Evolutionary conservation across 352 stramenopile species (phyloP).

Genomic region (Pseudoperonospora humuli): DNA sequence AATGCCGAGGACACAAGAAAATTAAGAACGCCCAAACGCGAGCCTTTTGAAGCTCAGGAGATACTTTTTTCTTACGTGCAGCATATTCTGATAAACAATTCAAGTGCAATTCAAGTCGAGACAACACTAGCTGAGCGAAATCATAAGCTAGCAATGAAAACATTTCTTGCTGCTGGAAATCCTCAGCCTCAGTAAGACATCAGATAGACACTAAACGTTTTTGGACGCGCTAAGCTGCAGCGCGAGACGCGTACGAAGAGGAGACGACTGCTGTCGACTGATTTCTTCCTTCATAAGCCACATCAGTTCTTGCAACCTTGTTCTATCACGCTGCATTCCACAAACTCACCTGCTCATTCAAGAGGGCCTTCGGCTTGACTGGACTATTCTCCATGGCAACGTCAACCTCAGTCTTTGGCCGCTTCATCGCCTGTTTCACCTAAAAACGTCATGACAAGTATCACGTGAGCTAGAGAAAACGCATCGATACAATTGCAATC

Average conservation of each 20-base stretch:
- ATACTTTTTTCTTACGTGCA: too few species aligned
- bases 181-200: too few species aligned
- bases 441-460: conserved; percentile 8
- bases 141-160: too few species aligned
- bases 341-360: conserved; percentile 29
- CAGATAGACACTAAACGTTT: conserved; percentile 37
- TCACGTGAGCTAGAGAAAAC: neutral
- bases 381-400: conserved; percentile 68
- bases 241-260: conserved; percentile 39
- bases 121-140: too few species aligned
- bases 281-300: conserved; percentile 15
- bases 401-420: conserved; percentile 63
- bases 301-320: neutral
- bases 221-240: conserved; percentile 33
- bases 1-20: too few species aligned
- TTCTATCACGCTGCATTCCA: neutral
- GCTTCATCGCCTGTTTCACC: conserved; percentile 70
- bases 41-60: too few species aligned
- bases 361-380: conserved; percentile 35
- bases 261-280: conserved; percentile 17
- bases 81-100: too few species aligned
- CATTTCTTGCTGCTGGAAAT: too few species aligned
- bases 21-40: too few species aligned
- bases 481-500: neutral
- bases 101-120: too few species aligned